These are phyloP conservation scores for Cyclotella sp. DNA, from an alignment of 108 stramenopile genomes.

Conservation along the genomic window DNA sequence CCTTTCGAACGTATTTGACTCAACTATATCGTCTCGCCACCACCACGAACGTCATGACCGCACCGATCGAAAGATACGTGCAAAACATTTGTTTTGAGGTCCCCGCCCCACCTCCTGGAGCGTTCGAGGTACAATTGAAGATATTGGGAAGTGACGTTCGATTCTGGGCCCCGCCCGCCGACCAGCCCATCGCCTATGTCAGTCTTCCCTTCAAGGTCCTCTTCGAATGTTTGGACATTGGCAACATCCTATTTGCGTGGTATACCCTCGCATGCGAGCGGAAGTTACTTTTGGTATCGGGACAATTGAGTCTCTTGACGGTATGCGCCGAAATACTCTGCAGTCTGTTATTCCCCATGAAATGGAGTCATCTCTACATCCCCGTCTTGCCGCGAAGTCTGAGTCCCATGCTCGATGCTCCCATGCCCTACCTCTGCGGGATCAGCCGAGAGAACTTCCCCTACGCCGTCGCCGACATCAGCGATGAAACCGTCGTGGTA, in stretches of 20 bases:
- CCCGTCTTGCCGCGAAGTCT: conserved; percentile 80
- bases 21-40: conserved; percentile 93
- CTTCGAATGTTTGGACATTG: conserved; percentile 89
- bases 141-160: conserved; percentile 72
- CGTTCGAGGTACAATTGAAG: conserved; percentile 81
- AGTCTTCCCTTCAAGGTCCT: conserved; percentile 88
- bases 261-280: conserved; percentile 83
- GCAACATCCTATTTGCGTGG: conserved; percentile 77
- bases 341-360: conserved; percentile 92
- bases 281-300: conserved; percentile 72
- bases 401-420: conserved; percentile 86
- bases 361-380: conserved; percentile 92
- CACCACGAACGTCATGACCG: conserved; percentile 79
- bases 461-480: conserved; percentile 68
- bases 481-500: conserved; percentile 82
- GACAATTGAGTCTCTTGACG: conserved; percentile 66
- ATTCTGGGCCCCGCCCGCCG: conserved; percentile 92
- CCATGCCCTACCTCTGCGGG: conserved; percentile 89
- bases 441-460: conserved; percentile 79
- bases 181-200: conserved; percentile 92
- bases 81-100: conserved; percentile 93
- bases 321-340: conserved; percentile 89
- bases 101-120: conserved; percentile 94
- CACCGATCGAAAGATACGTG: conserved; percentile 96
- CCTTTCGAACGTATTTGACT: conserved; percentile 88